These are phyloP conservation scores for Carallia brachiata DNA, from an alignment of 345 rosid genomes.

Conservation along the genomic window DNA sequence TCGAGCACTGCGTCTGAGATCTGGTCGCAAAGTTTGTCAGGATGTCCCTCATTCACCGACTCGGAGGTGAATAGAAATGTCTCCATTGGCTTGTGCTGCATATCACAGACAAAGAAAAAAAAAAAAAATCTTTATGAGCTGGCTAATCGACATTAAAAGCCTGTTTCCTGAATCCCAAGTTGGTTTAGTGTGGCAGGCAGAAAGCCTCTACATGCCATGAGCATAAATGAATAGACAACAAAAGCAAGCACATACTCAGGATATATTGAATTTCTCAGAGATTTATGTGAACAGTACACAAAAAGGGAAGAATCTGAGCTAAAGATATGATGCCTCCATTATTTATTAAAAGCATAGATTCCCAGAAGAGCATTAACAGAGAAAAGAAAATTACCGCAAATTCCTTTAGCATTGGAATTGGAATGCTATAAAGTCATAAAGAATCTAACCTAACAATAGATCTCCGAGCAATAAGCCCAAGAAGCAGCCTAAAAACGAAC, in stretches of 20 bases:
- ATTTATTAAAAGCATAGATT: background rate
- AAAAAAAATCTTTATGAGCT: constrained; percentile 1
- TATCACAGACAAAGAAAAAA: background rate
- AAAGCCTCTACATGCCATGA: background rate
- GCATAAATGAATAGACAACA: background rate
- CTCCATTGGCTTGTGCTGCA: constrained; percentile 34
- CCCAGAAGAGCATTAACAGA: background rate
- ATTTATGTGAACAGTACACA: background rate
- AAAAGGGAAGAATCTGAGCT: background rate
- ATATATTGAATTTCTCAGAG: background rate
- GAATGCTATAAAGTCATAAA: background rate
- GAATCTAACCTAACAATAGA: background rate
- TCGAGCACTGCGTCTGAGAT: constrained; percentile 49
- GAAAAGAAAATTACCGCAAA: background rate
- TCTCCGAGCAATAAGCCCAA: too few relatives aligned
- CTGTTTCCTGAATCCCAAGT: background rate
- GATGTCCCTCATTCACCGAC: constrained; percentile 55
- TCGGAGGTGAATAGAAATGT: constrained; percentile 51
- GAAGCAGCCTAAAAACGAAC: too few relatives aligned
- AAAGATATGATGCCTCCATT: background rate
- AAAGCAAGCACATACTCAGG: background rate
- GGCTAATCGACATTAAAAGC: background rate
- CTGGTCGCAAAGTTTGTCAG: constrained; percentile 51
- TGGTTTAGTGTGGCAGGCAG: background rate
- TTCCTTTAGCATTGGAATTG: constrained; percentile 1